A percentile compares a stretch with the other conserved stretches of the same genome.
phyloP scores from a whole-genome alignment of 2,329 filamentous ascomycete species.

The Colletotrichum endophyticum region DNA sequence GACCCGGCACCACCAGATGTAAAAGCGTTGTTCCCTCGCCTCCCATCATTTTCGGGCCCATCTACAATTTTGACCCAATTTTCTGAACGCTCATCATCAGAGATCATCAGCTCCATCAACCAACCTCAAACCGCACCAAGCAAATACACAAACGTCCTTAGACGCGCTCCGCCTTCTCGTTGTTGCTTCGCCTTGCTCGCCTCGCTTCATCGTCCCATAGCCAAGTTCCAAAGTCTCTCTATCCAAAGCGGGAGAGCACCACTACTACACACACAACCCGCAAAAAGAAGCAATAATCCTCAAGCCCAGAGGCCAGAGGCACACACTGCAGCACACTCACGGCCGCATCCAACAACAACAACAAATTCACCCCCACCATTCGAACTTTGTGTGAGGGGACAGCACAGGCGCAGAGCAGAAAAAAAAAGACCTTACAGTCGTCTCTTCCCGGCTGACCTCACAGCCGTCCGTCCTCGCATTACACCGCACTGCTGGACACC shows the following conservation, averaged over 20 bases:
- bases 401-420: neutral
- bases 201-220: neutral
- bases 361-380: neutral
- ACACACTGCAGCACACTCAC: too few species aligned
- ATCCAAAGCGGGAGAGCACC: too few species aligned
- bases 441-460: neutral
- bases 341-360: neutral
- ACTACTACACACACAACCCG: too few species aligned
- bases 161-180: conserved; percentile 15
- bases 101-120: conserved; percentile 19
- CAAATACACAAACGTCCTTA: neutral
- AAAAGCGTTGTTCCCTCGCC: conserved; percentile 25
- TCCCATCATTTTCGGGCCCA: conserved; percentile 8
- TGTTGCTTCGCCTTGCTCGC: neutral
- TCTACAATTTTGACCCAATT: conserved; percentile 16
- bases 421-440: neutral
- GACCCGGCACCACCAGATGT: conserved; percentile 20
- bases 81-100: conserved; percentile 22
- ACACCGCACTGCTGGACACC: conserved; percentile 7
- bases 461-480: neutral
- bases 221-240: too few species aligned
- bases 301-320: neutral
- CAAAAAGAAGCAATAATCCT: neutral
- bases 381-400: neutral
- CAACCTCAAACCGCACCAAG: conserved; percentile 13